A percentile compares a stretch with the other conserved stretches of the same genome.
Conservation (phyloP, 2,329 filamentous ascomycete species). For the Gnomoniopsis sp. region DNA sequence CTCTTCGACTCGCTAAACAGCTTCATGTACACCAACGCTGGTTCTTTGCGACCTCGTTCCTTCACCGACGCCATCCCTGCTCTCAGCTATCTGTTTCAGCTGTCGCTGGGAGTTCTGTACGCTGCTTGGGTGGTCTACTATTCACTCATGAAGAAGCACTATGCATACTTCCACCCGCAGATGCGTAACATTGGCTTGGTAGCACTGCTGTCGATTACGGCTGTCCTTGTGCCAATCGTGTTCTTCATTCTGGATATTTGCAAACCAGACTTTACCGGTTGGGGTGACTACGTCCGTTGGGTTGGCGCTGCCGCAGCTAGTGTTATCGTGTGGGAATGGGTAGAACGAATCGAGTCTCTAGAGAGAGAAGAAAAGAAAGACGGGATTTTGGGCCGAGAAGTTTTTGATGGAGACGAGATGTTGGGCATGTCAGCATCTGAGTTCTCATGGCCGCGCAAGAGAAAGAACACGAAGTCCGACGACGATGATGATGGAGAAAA, state of each 20-base stretch:
- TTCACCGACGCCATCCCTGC: conserved; percentile 91
- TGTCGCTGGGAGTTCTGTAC: conserved; percentile 82
- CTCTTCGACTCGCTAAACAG: conserved; percentile 90
- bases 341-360: conserved; percentile 87
- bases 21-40: conserved; percentile 57
- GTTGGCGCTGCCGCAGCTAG: conserved; percentile 92
- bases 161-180: conserved; percentile 83
- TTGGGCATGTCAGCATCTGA: conserved; percentile 60
- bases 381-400: conserved; percentile 82
- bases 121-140: conserved; percentile 95
- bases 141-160: conserved; percentile 83
- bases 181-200: conserved; percentile 88
- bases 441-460: conserved; percentile 42
- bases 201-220: conserved; percentile 71
- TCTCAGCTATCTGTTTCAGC: conserved; percentile 84
- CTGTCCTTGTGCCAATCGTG: conserved; percentile 84
- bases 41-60: conserved; percentile 61
- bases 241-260: conserved; percentile 92
- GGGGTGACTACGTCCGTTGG: conserved; percentile 95
- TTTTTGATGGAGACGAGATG: conserved; percentile 94
- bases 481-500: conserved; percentile 30
- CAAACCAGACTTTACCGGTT: conserved; percentile 79
- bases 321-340: conserved; percentile 98
- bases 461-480: conserved; percentile 27
- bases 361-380: conserved; percentile 94